A percentile compares a stretch with the other conserved stretches of the same genome.
These are phyloP conservation scores for Sindora glabra DNA, from an alignment of 306 rosid species.

Conservation along the genomic window DNA sequence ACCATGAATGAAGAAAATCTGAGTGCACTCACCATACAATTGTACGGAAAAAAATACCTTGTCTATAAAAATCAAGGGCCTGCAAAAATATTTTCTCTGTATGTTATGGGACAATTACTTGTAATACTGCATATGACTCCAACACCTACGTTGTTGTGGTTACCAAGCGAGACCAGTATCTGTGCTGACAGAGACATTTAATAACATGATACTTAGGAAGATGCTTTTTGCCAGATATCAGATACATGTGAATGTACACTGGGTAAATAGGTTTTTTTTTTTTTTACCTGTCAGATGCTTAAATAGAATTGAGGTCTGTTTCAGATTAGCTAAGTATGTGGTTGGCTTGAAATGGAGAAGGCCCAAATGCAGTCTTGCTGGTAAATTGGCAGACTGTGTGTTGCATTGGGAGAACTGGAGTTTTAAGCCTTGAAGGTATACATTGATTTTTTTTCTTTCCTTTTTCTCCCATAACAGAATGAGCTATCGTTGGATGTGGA, in stretches of 20 bases:
- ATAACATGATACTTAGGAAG: background rate
- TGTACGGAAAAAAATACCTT: background rate
- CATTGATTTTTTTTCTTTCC: background rate
- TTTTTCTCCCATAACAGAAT: slow-evolving; percentile 52
- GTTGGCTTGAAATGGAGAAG: too few relatives aligned
- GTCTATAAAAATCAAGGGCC: too few relatives aligned
- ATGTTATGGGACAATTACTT: background rate
- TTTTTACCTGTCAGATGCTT: background rate
- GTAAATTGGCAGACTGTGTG: background rate
- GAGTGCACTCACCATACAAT: background rate
- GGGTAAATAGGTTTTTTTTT: background rate
- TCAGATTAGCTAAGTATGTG: too few relatives aligned
- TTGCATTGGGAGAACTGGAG: too few relatives aligned
- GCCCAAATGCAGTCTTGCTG: background rate
- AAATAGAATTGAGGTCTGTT: background rate
- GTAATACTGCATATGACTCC: too few relatives aligned
- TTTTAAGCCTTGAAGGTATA: background rate
- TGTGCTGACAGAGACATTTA: background rate
- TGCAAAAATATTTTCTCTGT: too few relatives aligned
- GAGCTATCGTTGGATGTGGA: slow-evolving; percentile 51
- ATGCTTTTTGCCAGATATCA: background rate
- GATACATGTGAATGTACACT: background rate
- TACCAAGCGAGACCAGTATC: too few relatives aligned
- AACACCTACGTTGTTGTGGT: background rate
- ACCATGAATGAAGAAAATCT: background rate